Percentiles rank a stretch among this genome's conserved stretches.
These are phyloP conservation scores for Pholiota microspora DNA, from an alignment of 768 basidiomycete species.

Conservation along the genomic window DNA sequence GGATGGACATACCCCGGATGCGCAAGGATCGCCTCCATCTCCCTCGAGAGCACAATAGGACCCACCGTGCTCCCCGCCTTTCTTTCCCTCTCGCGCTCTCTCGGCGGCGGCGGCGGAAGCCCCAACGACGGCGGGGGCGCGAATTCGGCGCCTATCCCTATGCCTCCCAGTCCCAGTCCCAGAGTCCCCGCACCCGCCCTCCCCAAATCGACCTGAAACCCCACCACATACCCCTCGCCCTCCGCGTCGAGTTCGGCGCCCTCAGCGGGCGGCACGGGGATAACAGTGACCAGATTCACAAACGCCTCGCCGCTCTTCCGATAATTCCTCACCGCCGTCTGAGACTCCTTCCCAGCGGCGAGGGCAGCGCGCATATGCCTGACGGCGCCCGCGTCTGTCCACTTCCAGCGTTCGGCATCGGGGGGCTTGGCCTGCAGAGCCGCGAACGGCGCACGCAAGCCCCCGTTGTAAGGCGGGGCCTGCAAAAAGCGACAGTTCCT, in stretches of 20 bases:
- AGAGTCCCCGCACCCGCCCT: constrained; percentile 83
- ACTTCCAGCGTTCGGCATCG: too few species aligned
- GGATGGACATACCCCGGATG: constrained; percentile 47
- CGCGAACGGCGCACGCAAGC: too few species aligned
- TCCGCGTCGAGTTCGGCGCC: constrained; percentile 56
- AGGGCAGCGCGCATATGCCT: constrained; percentile 63
- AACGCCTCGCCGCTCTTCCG: constrained; percentile 82
- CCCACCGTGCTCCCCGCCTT: constrained; percentile 23
- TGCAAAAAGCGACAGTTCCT: constrained; percentile 92
- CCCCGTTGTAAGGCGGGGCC: constrained; percentile 74
- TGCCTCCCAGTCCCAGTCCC: constrained; percentile 78
- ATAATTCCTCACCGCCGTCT: constrained; percentile 86
- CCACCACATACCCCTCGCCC: constrained; percentile 84
- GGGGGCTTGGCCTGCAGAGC: too few species aligned
- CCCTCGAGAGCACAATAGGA: constrained; percentile 45
- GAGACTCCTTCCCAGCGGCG: constrained; percentile 80
- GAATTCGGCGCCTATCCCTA: constrained; percentile 46
- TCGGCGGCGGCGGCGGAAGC: constrained; percentile 2
- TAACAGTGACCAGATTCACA: constrained; percentile 88
- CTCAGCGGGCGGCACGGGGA: constrained; percentile 67
- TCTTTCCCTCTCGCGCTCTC: constrained; percentile 28
- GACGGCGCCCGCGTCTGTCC: constrained; percentile 44
- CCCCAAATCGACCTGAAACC: constrained; percentile 93
- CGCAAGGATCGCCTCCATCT: constrained; percentile 47
- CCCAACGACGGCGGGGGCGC: background rate